Base-by-base conservation (phyloP, 2,329 filamentous ascomycete species). In the Leptoxyphium fumago region DNA sequence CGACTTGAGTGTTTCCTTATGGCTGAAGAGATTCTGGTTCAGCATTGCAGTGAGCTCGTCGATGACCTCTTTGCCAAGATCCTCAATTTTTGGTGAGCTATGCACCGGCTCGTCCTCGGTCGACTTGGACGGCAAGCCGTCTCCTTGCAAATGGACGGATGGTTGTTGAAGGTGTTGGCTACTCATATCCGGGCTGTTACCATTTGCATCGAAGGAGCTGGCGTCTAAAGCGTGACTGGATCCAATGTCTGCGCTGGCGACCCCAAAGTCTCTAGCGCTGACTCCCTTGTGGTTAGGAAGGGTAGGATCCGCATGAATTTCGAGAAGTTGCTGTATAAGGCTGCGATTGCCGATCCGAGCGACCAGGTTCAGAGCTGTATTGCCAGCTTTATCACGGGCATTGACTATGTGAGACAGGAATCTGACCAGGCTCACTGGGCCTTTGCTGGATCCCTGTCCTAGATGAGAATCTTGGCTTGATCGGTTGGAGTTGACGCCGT, bases 371-470 rank as follows among this genome's bases (percentile, higher is more conserved):
- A 98, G 70, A 0, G 91, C 91, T 0, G 91, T 98, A 58, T 98
- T 94, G 1, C 91, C 91, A 29, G 84, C 83, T 55, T 88, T 87
- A 62, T 98, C 91, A 55, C 89, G 84, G 0, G 88, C 82, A 55
- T 98, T 96, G 47, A 98, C 89, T 61, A 98, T 93, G 59, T 96
- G 88, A 41, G 83, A 85, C 76, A 98, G 93, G 65, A 98, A 98
- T 32, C 86, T 80, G 28, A 85, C 88, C 43, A 98, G 74, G 18
- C 83, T 85, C 64, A 96, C 93, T 49, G 75, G 84, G 44, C 76
- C 82, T 45, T 48, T 61, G 51, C 38, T 54, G 53, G 43, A 55
- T 39, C 34, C 21, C 43, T 38, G 39, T 45, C 39, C 14, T 42
- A 15, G 43, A 30, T 45, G 43, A 14, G 54, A 50, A n/a, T 57